phyloP scores from a whole-genome alignment of 2,329 filamentous ascomycete genomes.

The Colletotrichum brevisporum region DNA sequence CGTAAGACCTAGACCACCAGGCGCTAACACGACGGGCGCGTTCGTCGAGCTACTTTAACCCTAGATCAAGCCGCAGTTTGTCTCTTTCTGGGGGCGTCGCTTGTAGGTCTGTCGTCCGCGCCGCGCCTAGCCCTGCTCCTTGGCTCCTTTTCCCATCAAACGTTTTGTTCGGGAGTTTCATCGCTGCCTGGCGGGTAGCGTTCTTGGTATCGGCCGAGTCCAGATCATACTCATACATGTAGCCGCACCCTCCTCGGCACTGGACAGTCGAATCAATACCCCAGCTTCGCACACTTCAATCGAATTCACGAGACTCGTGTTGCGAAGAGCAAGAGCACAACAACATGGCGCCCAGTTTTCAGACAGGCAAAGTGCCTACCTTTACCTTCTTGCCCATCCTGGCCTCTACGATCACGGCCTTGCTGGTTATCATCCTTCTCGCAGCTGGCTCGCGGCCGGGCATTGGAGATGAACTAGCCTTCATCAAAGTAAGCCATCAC shows the following conservation, averaged over 20 bases:
- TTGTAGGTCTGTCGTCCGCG: not conserved
- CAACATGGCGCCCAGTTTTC: constrained; percentile 35
- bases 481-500: constrained; percentile 49
- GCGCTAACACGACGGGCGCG: constrained; percentile 3
- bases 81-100: not conserved
- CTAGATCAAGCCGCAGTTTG: not conserved
- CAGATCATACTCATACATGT: not conserved
- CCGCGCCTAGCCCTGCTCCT: not conserved
- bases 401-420: constrained; percentile 44
- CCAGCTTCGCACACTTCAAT: not conserved
- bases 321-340: not conserved
- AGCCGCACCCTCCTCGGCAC: not conserved
- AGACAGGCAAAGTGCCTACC: constrained; percentile 16
- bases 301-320: not conserved
- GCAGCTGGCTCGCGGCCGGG: constrained; percentile 47
- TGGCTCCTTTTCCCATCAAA: not conserved
- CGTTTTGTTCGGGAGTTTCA: not conserved
- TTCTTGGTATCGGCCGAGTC: not conserved
- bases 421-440: constrained; percentile 47
- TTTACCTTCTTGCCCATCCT: constrained; percentile 42
- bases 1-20: constrained; percentile 5
- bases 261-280: not conserved
- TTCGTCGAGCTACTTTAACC: not conserved
- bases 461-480: constrained; percentile 46
- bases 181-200: not conserved